A percentile compares a stretch with the other conserved stretches of the same genome.
These are phyloP conservation scores for Gracilaria gracilis DNA, from an alignment of 23 red algal species.

Conservation along the genomic window DNA sequence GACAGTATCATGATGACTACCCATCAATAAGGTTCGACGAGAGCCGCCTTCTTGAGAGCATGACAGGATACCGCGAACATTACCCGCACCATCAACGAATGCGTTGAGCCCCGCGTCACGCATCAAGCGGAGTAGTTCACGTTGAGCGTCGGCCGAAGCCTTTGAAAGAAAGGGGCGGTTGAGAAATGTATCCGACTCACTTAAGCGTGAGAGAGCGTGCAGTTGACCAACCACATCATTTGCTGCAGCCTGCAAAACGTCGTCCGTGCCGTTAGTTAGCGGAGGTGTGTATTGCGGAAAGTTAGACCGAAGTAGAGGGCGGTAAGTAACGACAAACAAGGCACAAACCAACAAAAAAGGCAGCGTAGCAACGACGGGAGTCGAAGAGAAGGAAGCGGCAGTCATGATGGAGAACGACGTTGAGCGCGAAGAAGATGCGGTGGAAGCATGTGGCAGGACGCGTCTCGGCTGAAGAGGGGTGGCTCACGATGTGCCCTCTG, in stretches of 20 bases:
- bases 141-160: background rate
- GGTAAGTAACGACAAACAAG: background rate
- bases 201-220: background rate
- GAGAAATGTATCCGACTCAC: background rate
- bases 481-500: too few relatives aligned
- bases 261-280: background rate
- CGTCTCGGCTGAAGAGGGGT: too few relatives aligned
- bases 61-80: constrained; percentile 39
- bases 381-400: constrained; percentile 12
- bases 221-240: background rate
- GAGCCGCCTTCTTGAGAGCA: background rate
- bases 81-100: constrained; percentile 54
- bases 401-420: background rate
- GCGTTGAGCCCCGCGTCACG: constrained; percentile 11
- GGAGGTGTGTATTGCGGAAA: background rate
- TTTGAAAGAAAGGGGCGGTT: constrained; percentile 48
- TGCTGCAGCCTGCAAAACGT: background rate
- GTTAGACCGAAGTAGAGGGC: background rate
- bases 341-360: background rate
- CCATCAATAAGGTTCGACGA: constrained; percentile 61
- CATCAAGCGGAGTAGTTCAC: constrained; percentile 16
- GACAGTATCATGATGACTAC: constrained; percentile 86
- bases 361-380: background rate
- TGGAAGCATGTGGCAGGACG: background rate
- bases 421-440: background rate